A percentile compares a stretch with the other conserved stretches of the same genome.
Conservation (phyloP, 495 filamentous ascomycete species). For the Lasiosphaeria hispida region DNA sequence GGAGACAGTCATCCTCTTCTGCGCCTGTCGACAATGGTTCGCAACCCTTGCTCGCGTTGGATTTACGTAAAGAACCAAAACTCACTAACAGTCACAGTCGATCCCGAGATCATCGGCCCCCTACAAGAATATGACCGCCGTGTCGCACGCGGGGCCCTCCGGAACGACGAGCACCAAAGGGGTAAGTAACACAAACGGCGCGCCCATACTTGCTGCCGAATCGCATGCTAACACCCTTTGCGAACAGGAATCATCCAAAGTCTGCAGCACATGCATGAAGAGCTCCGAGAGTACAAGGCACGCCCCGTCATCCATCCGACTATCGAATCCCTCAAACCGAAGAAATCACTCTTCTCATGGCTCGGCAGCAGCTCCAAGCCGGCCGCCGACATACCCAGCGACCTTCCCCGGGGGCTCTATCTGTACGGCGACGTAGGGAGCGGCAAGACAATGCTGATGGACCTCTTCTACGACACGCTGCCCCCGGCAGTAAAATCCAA, state of each 20-base stretch:
- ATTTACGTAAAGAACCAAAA: not conserved
- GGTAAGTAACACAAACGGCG: slow-evolving; percentile 49
- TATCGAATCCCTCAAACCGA: slow-evolving; percentile 65
- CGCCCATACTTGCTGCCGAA: too few relatives aligned
- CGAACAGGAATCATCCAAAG: slow-evolving; percentile 74
- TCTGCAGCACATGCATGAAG: slow-evolving; percentile 85
- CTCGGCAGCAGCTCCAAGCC: slow-evolving; percentile 52
- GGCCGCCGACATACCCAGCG: slow-evolving; percentile 57
- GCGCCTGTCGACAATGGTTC: slow-evolving; percentile 32
- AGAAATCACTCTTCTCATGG: slow-evolving; percentile 69
- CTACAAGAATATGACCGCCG: slow-evolving; percentile 82
- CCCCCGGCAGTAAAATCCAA: slow-evolving; percentile 76
- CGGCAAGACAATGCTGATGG: slow-evolving; percentile 99
- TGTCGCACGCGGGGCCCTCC: slow-evolving; percentile 65
- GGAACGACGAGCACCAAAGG: slow-evolving; percentile 88
- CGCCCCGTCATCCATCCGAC: slow-evolving; percentile 73
- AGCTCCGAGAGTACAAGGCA: slow-evolving; percentile 69
- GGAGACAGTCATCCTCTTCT: slow-evolving; percentile 32
- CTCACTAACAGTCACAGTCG: slow-evolving; percentile 14
- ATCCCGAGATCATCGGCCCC: slow-evolving; percentile 58
- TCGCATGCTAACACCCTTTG: not conserved
- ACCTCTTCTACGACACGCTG: slow-evolving; percentile 94
- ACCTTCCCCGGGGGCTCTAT: slow-evolving; percentile 85
- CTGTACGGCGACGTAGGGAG: slow-evolving; percentile 97
- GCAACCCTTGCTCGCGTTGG: not conserved